Percentiles rank a stretch among this genome's conserved stretches.
phyloP scores from a whole-genome alignment of 768 basidiomycete genomes.

The Macrolepiota dolichaula region DNA sequence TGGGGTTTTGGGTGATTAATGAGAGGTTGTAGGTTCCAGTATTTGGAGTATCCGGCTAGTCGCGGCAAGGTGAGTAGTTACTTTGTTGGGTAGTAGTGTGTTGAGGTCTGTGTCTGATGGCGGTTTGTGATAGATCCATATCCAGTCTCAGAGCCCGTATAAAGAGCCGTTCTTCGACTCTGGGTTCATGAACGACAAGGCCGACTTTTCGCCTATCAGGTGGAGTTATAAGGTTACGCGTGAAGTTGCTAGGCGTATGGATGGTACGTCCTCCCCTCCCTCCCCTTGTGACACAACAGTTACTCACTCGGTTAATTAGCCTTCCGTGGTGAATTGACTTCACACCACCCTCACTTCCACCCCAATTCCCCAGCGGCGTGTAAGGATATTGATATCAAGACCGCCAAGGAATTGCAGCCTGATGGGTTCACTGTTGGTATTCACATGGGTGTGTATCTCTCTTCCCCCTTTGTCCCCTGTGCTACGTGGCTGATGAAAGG shows the following conservation, averaged over 20 bases:
- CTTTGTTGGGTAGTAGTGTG: too few relatives aligned
- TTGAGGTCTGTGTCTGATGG: too few relatives aligned
- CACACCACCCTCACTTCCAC: slow-evolving; percentile 74
- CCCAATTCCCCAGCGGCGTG: slow-evolving; percentile 59
- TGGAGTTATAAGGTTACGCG: slow-evolving; percentile 80
- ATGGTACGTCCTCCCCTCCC: slow-evolving; percentile 35
- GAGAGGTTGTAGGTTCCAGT: slow-evolving; percentile 48
- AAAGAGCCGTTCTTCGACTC: slow-evolving; percentile 62
- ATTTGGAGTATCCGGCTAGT: slow-evolving; percentile 72
- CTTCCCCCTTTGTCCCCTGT: background rate
- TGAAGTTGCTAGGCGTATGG: slow-evolving; percentile 70
- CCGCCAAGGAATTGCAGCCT: slow-evolving; percentile 59
- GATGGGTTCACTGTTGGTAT: slow-evolving; percentile 64
- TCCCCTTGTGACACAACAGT: background rate
- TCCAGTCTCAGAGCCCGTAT: slow-evolving; percentile 58
- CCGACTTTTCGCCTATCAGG: slow-evolving; percentile 71
- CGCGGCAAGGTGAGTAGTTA: slow-evolving; percentile 54
- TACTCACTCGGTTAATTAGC: slow-evolving; percentile 33
- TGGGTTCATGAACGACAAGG: slow-evolving; percentile 80
- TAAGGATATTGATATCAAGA: slow-evolving; percentile 64
- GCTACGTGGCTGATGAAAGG: slow-evolving; percentile 34
- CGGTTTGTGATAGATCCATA: slow-evolving; percentile 46
- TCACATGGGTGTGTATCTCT: slow-evolving; percentile 56
- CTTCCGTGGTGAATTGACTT: slow-evolving; percentile 69
- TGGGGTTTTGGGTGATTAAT: background rate